phyloP scores from a whole-genome alignment of 768 basidiomycete genomes.

The Lentinula raphanica region DNA sequence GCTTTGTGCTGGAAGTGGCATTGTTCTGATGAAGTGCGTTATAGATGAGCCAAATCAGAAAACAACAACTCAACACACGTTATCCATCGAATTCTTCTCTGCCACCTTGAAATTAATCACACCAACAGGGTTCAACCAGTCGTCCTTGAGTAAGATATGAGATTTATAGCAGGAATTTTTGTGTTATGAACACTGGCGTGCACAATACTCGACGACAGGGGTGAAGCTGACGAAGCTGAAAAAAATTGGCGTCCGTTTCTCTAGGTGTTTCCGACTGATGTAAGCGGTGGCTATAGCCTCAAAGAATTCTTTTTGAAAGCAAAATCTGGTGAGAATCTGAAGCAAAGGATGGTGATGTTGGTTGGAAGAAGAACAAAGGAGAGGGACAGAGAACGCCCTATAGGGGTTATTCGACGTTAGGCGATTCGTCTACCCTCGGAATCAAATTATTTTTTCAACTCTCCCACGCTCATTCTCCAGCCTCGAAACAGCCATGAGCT shows the following conservation, averaged over 20 bases:
- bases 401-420: constrained; percentile 5
- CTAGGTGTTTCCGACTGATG: not conserved
- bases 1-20: not conserved
- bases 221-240: not conserved
- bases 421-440: constrained; percentile 1
- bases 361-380: not conserved
- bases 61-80: not conserved
- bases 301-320: not conserved
- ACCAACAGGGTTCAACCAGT: too few species aligned
- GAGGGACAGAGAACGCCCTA: constrained; percentile 2
- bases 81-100: not conserved
- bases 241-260: not conserved
- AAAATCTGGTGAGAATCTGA: too few species aligned
- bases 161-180: not conserved
- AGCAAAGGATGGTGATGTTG: not conserved
- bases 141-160: not conserved
- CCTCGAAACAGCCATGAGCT: too few species aligned
- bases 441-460: not conserved
- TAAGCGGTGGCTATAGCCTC: too few species aligned
- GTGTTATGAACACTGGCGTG: not conserved
- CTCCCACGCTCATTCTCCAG: not conserved
- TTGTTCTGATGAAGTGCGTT: not conserved
- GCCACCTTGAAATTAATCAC: not conserved
- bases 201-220: constrained; percentile 1
- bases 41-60: not conserved